These are phyloP conservation scores for Spongispora temasekensis DNA, from an alignment of 1,284 basidiomycete species.

Conservation along the genomic window DNA sequence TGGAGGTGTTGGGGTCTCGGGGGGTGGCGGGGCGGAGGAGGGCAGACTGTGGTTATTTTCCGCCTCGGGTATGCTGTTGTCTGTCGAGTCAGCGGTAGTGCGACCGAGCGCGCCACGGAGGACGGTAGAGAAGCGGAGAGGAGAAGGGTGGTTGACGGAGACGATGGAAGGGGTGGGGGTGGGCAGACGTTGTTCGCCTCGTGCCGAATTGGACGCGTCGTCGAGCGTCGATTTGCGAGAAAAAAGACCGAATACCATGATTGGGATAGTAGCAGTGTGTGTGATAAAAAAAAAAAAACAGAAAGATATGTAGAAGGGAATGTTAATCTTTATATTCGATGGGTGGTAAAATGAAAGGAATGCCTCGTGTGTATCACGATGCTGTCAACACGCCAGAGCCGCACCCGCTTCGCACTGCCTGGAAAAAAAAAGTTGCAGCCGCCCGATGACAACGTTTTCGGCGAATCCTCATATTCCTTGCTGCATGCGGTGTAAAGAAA, in stretches of 20 bases:
- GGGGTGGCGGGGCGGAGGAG: slow-evolving; percentile 13
- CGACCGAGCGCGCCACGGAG: slow-evolving; percentile 23
- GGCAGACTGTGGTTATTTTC: background rate
- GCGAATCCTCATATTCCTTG: too few relatives aligned
- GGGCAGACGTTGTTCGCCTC: slow-evolving; percentile 34
- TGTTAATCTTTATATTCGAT: slow-evolving; percentile 6
- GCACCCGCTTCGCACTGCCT: slow-evolving; percentile 8
- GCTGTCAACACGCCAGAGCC: slow-evolving; percentile 19
- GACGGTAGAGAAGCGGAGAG: slow-evolving; percentile 27
- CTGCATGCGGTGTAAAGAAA: too few relatives aligned
- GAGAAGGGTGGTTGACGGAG: slow-evolving; percentile 32
- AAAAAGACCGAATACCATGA: slow-evolving; percentile 57
- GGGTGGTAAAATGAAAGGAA: slow-evolving; percentile 10
- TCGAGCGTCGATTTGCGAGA: slow-evolving; percentile 38
- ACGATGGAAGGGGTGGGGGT: slow-evolving; percentile 55
- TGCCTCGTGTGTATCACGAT: slow-evolving; percentile 27
- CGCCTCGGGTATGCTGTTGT: background rate
- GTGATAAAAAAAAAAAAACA: background rate
- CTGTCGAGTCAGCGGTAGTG: slow-evolving; percentile 16
- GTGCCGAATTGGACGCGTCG: slow-evolving; percentile 10
- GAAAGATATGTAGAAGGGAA: slow-evolving; percentile 1
- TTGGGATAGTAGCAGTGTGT: background rate
- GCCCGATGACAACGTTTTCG: slow-evolving; percentile 5
- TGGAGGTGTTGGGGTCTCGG: slow-evolving; percentile 29
- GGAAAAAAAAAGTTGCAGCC: too few relatives aligned